These are phyloP conservation scores for Pseudevernia furfuracea DNA, from an alignment of 495 filamentous ascomycete genomes.

Conservation along the genomic window DNA sequence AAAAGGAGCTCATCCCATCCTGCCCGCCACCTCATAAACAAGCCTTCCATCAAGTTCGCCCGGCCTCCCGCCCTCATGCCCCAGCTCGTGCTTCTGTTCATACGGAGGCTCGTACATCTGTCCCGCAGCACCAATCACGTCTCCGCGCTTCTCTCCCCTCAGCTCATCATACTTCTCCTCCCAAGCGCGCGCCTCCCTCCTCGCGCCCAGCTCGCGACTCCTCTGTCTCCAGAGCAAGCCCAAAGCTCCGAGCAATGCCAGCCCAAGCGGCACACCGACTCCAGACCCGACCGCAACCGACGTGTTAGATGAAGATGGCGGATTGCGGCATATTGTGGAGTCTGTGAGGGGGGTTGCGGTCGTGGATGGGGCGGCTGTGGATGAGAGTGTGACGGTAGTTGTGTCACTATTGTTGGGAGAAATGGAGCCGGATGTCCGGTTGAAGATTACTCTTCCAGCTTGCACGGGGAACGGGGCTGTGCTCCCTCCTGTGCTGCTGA, in stretches of 20 bases:
- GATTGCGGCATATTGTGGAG: neutral
- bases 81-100: neutral
- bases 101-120: neutral
- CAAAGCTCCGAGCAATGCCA: neutral
- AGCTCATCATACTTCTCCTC: neutral
- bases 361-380: neutral
- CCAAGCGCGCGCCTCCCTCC: neutral
- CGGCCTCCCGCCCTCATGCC: neutral
- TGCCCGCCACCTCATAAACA: neutral
- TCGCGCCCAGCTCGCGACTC: neutral
- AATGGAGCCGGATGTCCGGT: neutral
- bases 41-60: neutral
- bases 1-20: neutral
- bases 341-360: neutral
- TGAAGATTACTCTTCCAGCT: neutral
- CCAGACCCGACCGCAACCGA: neutral
- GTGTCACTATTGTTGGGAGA: neutral
- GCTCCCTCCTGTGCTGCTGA: neutral
- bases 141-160: neutral
- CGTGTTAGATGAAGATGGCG: neutral
- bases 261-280: neutral
- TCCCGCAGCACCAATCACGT: neutral
- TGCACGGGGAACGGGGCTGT: neutral
- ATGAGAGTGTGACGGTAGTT: neutral
- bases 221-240: neutral